Evolutionary conservation across 2,329 filamentous ascomycete genomes (phyloP), one percentile per base, ranked within the genome.

Genomic region (Diaporthe humulicola): DNA sequence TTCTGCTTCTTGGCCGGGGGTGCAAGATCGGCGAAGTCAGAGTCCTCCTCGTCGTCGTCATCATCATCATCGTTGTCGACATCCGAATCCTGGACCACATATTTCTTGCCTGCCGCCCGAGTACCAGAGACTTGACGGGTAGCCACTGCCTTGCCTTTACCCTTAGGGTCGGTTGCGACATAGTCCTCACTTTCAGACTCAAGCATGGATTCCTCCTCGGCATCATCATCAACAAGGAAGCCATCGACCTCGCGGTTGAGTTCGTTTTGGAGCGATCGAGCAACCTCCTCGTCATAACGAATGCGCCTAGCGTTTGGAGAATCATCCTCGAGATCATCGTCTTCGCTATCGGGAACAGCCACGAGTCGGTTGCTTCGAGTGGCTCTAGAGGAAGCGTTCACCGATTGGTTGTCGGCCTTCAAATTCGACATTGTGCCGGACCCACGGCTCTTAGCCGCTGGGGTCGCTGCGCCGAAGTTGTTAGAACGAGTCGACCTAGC

Each of bases 251-350:
- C 71, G 14, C 70, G 75, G 28, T 76, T 52, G 19, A 76, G 60
- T 77, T 91, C 86, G 40, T 88, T 84, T 78, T 93, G 91, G 70
- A 93, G 83, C 56, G 84, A 83, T 58, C 86, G 83, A 45, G 92
- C 92, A 52, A 93, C 81, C 60, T 87, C 85, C 17, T 87, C 89
- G 80, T 90, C 88, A 3, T 84, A 83, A 67, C 85, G 83, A 33
- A 91, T 91, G 52, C 93, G 81, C 58, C 87, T 85, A 8, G 87
- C 89, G 80, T 89, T 87, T 1, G 81, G 78, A 8, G 81, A 81
- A 30, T 76, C 77, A 22, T 85, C 83, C 0, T 84, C 83, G 3
- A 85, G 81, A n/a, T 85, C 82, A 1, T 83, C 83, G 14, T 87
- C 84, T 2, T 85, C 82, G 67, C 82, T 80, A 76, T 88, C 82